A percentile compares a stretch with the other conserved stretches of the same genome.
Evolutionary conservation across 805 yeast genomes (phyloP).

Genomic region (Saturnispora bothae): DNA sequence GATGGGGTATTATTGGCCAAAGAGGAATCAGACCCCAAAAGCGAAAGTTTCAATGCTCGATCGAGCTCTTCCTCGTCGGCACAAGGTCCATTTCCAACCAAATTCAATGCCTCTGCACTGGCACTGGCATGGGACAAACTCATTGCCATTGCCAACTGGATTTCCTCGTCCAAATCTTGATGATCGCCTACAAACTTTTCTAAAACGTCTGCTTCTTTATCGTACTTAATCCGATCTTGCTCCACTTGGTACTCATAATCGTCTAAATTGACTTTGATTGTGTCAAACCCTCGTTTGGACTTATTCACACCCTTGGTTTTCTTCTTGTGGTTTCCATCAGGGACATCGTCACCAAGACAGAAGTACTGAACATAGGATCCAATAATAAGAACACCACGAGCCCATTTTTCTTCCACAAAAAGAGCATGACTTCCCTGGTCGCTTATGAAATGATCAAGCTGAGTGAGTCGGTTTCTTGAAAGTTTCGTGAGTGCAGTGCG

Average conservation of each 20-base stretch:
- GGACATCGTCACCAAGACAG: slow-evolving; percentile 32
- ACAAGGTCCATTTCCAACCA: too few species aligned
- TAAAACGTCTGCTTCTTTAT: slow-evolving; percentile 3
- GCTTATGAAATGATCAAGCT: slow-evolving; percentile 20
- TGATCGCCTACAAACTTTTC: slow-evolving; percentile 39
- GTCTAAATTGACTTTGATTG: slow-evolving; percentile 26
- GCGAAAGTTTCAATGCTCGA: too few species aligned
- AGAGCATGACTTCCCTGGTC: slow-evolving; percentile 19
- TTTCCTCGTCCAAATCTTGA: slow-evolving; percentile 26
- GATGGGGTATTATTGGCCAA: too few species aligned
- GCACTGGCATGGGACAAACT: slow-evolving; percentile 20
- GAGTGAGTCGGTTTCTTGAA: slow-evolving; percentile 13
- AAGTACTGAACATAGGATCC: slow-evolving; percentile 38
- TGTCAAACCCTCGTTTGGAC: slow-evolving; percentile 17
- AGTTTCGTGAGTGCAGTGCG: slow-evolving; percentile 22
- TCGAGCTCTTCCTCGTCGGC: too few species aligned
- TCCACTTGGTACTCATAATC: slow-evolving; percentile 20
- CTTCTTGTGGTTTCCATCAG: slow-evolving; percentile 12
- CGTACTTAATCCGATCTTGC: slow-evolving; percentile 19
- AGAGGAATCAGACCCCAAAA: too few species aligned
- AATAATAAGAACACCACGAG: slow-evolving; percentile 30
- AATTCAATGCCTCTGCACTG: too few species aligned
- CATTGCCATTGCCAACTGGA: slow-evolving; percentile 34
- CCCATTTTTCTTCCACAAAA: slow-evolving; percentile 18
- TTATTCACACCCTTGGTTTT: slow-evolving; percentile 10